Evolutionary conservation across 1,139 yeast genomes (phyloP).

Genomic region (Meyerozyma sp.): DNA sequence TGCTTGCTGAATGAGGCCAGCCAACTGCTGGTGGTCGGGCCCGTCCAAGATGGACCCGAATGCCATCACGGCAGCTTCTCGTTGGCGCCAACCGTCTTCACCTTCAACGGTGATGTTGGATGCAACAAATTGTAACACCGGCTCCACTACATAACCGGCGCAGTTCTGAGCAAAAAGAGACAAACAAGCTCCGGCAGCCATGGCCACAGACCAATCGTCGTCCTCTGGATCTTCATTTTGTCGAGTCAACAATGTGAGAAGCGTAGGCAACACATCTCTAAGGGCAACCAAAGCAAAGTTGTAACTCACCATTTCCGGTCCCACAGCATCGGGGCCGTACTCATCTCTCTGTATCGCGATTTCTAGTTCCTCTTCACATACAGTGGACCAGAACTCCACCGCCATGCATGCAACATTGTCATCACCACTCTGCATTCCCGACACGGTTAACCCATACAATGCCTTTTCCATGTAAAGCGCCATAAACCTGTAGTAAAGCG

Average conservation of each 20-base stretch:
- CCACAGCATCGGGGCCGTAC: conserved; percentile 32
- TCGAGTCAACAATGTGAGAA: conserved; percentile 71
- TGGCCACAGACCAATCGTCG: conserved; percentile 95
- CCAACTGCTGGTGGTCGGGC: conserved; percentile 73
- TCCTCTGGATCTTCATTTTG: conserved; percentile 91
- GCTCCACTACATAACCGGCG: conserved; percentile 78
- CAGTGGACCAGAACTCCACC: conserved; percentile 96
- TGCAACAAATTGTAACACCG: conserved; percentile 80
- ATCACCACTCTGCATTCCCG: conserved; percentile 84
- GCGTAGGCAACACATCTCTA: conserved; percentile 80
- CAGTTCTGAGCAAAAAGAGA: conserved; percentile 91
- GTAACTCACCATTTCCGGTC: conserved; percentile 42
- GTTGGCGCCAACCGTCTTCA: conserved; percentile 61
- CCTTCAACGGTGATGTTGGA: conserved; percentile 48
- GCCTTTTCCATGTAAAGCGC: conserved; percentile 97
- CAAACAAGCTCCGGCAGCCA: conserved; percentile 98
- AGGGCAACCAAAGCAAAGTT: conserved; percentile 85
- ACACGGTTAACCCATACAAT: conserved; percentile 78
- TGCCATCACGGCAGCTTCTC: conserved; percentile 99
- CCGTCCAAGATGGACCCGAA: conserved; percentile 96
- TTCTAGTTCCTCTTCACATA: conserved; percentile 93
- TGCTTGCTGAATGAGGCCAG: conserved; percentile 70
- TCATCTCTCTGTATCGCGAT: conserved; percentile 66
- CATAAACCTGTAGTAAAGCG: conserved; percentile 84
- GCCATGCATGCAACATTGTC: conserved; percentile 97